A percentile compares a stretch with the other conserved stretches of the same genome.
Conservation (phyloP, 192 early-diverging fungal species). For the Entrophospora sp. region DNA sequence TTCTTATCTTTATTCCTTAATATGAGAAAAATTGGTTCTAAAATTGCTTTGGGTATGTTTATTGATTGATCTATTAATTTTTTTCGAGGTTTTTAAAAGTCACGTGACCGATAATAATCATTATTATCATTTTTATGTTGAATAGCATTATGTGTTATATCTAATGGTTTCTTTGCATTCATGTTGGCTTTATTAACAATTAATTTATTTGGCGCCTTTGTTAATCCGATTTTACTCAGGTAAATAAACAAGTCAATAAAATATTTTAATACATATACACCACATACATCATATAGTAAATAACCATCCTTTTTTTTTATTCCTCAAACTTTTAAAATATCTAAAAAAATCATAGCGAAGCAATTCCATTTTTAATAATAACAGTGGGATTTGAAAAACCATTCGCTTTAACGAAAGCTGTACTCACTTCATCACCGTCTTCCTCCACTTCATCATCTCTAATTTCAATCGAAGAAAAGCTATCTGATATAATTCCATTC, state of each 20-base stretch:
- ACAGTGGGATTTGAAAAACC: conserved; percentile 89
- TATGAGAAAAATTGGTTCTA: conserved; percentile 79
- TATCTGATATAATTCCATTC: conserved; percentile 27
- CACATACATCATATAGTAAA: not conserved
- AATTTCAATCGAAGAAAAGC: conserved; percentile 26
- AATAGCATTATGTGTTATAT: conserved; percentile 54
- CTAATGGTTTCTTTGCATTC: conserved; percentile 69
- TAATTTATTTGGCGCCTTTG: conserved; percentile 56
- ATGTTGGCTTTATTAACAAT: conserved; percentile 62
- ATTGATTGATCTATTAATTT: not conserved
- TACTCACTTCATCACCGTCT: conserved; percentile 48
- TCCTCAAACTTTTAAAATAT: no score
- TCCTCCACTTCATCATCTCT: conserved; percentile 10
- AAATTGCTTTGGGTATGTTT: conserved; percentile 52
- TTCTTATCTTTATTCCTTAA: conserved; percentile 73
- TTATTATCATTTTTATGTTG: not conserved
- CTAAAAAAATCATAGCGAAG: no score
- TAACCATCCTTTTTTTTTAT: conserved; percentile 19
- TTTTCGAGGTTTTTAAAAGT: not conserved
- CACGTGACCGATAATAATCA: not conserved
- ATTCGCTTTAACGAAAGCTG: conserved; percentile 70
- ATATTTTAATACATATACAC: not conserved
- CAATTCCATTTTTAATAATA: conserved; percentile 84
- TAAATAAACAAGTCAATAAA: conserved; percentile 9
- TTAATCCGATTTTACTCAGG: conserved; percentile 62